Evolutionary conservation across 2,329 filamentous ascomycete species (phyloP).

Genomic region (Plenodomus lindquistii): DNA sequence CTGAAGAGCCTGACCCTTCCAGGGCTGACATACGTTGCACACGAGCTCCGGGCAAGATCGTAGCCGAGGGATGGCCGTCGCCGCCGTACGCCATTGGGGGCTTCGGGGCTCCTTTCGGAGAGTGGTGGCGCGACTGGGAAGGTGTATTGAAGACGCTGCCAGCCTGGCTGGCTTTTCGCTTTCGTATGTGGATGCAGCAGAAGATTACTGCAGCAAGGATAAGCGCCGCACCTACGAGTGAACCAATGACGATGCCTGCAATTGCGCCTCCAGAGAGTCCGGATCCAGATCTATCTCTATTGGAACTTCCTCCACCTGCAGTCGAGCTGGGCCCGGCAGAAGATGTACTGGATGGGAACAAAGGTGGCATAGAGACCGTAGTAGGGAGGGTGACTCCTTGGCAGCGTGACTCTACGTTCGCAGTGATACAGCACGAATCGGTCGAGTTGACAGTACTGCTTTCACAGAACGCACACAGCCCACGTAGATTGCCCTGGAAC

Average conservation of each 20-base stretch:
- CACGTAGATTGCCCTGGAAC: conserved; percentile 70
- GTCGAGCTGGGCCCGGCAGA: conserved; percentile 55
- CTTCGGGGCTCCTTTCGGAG: conserved; percentile 37
- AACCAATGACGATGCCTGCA: conserved; percentile 86
- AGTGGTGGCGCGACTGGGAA: conserved; percentile 61
- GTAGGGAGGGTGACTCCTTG: conserved; percentile 76
- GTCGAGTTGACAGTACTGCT: conserved; percentile 86
- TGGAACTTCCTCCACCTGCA: conserved; percentile 23
- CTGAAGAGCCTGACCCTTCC: conserved; percentile 68
- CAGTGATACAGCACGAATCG: conserved; percentile 90
- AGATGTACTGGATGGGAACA: conserved; percentile 63
- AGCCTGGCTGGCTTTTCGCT: conserved; percentile 62
- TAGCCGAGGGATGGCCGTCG: conserved; percentile 41
- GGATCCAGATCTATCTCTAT: conserved; percentile 32
- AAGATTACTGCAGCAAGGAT: conserved; percentile 66
- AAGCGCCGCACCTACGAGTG: conserved; percentile 70
- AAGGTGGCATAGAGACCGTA: conserved; percentile 62
- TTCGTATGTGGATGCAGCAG: conserved; percentile 62
- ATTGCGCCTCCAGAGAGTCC: conserved; percentile 83
- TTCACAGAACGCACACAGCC: conserved; percentile 85
- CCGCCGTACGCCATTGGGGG: conserved; percentile 48
- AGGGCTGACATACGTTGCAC: conserved; percentile 96
- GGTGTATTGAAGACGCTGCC: conserved; percentile 89
- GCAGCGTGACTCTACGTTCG: conserved; percentile 75
- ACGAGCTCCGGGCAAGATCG: conserved; percentile 77